These are phyloP conservation scores for Lithospermum erythrorhizon DNA, from an alignment of 257 asterid genomes.

Conservation along the genomic window DNA sequence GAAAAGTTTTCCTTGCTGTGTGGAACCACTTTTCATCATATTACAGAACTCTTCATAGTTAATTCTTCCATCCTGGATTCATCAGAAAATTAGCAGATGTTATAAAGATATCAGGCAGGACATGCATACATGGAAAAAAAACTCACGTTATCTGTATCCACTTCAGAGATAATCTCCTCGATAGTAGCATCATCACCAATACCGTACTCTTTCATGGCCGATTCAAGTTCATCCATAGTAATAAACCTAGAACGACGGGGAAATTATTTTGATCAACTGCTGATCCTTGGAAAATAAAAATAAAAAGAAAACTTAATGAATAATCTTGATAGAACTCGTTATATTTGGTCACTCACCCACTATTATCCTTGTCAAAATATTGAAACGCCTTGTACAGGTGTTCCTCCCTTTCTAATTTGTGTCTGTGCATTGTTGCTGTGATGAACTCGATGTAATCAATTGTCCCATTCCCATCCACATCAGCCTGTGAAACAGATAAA, in stretches of 20 bases:
- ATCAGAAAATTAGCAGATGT: neutral
- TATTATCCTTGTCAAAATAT: constrained; percentile 68
- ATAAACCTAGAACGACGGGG: constrained; percentile 34
- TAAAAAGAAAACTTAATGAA: neutral
- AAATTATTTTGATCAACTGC: neutral
- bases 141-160: constrained; percentile 77
- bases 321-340: neutral
- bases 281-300: neutral
- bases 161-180: constrained; percentile 73
- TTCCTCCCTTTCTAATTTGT: constrained; percentile 78
- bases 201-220: constrained; percentile 75
- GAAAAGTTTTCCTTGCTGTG: constrained; percentile 39
- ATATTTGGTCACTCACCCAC: constrained; percentile 43
- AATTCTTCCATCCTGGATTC: constrained; percentile 72
- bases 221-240: constrained; percentile 75
- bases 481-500: constrained; percentile 41
- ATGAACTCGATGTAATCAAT: constrained; percentile 81
- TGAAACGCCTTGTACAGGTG: constrained; percentile 67
- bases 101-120: neutral
- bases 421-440: constrained; percentile 88
- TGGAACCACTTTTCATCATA: constrained; percentile 84
- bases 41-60: constrained; percentile 74
- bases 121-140: neutral
- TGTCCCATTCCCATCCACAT: constrained; percentile 86
- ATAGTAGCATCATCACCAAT: constrained; percentile 58